Conservation (phyloP, 345 rosid species). For the Populus pruinosa region DNA sequence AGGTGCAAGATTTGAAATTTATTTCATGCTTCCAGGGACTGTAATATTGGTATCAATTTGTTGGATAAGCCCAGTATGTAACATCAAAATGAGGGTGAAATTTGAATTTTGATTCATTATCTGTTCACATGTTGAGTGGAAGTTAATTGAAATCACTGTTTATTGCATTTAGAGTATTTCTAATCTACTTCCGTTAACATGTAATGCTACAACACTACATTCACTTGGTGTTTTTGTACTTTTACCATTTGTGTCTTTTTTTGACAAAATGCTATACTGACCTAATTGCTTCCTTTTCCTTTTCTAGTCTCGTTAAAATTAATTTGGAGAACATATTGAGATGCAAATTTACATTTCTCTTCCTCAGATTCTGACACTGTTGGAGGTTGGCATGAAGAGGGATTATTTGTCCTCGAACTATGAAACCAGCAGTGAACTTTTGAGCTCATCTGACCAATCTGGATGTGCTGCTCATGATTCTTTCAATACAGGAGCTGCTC, state of each 20-base stretch:
- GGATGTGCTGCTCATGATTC: constrained; percentile 17
- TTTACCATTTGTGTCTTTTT: not conserved
- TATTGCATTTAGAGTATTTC: not conserved
- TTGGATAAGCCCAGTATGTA: not conserved
- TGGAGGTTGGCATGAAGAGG: constrained; percentile 59
- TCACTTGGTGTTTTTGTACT: not conserved
- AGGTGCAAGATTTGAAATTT: not conserved
- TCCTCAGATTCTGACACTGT: constrained; percentile 52
- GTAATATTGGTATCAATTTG: not conserved
- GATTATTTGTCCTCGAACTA: constrained; percentile 59
- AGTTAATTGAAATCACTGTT: not conserved
- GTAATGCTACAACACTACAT: not conserved
- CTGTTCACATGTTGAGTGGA: not conserved
- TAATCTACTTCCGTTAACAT: not conserved
- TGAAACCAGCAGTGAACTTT: constrained; percentile 64
- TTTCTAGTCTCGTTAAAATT: not conserved
- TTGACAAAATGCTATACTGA: not conserved
- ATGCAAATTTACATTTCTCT: not conserved
- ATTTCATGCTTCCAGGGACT: not conserved
- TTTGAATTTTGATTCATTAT: not conserved
- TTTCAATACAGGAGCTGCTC: constrained; percentile 22
- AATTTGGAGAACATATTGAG: not conserved
- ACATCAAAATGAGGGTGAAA: not conserved
- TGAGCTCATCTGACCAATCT: constrained; percentile 27
- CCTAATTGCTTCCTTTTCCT: not conserved